A percentile compares a stretch with the other conserved stretches of the same genome.
Conservation (phyloP, 2,329 filamentous ascomycete genomes). For the Hypoxylon sp. region DNA sequence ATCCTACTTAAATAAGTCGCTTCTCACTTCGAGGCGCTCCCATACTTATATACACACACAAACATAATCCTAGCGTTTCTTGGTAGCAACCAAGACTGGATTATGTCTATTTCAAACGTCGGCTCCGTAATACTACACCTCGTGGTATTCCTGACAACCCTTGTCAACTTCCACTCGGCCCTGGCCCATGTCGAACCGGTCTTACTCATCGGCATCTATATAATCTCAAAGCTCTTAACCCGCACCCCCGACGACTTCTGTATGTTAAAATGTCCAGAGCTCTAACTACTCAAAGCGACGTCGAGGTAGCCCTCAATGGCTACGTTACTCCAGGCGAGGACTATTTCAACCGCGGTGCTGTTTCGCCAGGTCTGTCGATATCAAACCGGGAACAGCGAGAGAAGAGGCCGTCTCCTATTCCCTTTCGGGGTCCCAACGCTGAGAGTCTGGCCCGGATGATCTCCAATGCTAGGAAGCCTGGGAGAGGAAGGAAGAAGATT, state of each 20-base stretch:
- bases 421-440: conserved; percentile 41
- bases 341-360: conserved; percentile 37
- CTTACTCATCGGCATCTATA: conserved; percentile 63
- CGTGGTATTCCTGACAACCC: conserved; percentile 67
- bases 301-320: conserved; percentile 48
- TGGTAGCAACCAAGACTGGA: conserved; percentile 36
- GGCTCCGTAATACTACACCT: conserved; percentile 67
- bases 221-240: conserved; percentile 63
- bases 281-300: conserved; percentile 40
- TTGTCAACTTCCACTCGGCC: conserved; percentile 67
- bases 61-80: conserved; percentile 10
- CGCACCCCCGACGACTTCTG: conserved; percentile 65
- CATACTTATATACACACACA: conserved; percentile 6
- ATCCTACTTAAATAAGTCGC: not conserved
- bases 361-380: conserved; percentile 36
- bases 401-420: conserved; percentile 33
- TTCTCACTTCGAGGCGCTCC: conserved; percentile 13
- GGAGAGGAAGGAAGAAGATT: conserved; percentile 54
- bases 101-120: conserved; percentile 67
- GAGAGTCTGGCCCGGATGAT: conserved; percentile 56
- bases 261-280: conserved; percentile 51
- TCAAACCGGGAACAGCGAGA: conserved; percentile 33
- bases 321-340: conserved; percentile 52
- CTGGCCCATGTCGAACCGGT: conserved; percentile 65
- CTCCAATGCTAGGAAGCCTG: conserved; percentile 51